Conservation (phyloP, 148 eudicot genomes). For the Agrostemma githago region DNA sequence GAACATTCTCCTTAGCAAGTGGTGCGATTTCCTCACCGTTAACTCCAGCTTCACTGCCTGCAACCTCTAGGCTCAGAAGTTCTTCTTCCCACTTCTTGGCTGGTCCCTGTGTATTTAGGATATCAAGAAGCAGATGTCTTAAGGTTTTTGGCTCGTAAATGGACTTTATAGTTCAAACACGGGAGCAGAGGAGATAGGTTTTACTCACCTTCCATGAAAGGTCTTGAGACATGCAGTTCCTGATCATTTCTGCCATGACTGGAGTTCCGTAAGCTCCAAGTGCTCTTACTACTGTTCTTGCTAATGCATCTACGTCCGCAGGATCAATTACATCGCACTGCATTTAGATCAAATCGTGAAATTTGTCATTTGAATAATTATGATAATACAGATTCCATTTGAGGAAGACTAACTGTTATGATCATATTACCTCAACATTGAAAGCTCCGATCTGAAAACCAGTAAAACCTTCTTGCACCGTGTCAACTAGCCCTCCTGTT, state of each 20-base stretch:
- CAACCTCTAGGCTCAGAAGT: slow-evolving; percentile 52
- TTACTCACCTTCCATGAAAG: slow-evolving; percentile 90
- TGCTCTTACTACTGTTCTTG: slow-evolving; percentile 60
- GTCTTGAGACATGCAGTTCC: slow-evolving; percentile 86
- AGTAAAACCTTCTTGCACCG: slow-evolving; percentile 83
- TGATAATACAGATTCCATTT: neutral
- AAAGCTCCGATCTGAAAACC: slow-evolving; percentile 97
- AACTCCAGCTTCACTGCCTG: slow-evolving; percentile 60
- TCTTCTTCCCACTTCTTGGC: slow-evolving; percentile 72
- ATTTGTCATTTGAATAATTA: neutral
- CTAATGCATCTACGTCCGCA: slow-evolving; percentile 61
- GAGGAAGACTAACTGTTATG: neutral
- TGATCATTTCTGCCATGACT: slow-evolving; percentile 62
- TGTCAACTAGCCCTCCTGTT: slow-evolving; percentile 91
- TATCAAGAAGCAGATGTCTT: neutral
- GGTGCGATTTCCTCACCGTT: slow-evolving; percentile 84
- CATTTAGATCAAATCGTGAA: neutral
- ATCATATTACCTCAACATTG: slow-evolving; percentile 56
- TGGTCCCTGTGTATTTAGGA: slow-evolving; percentile 50
- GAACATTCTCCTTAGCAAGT: slow-evolving; percentile 70
- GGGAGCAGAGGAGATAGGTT: too few species aligned
- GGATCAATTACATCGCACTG: slow-evolving; percentile 82
- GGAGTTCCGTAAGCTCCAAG: slow-evolving; percentile 53
- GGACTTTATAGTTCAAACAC: neutral
- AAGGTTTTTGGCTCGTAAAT: neutral